Conservation (phyloP, 371 early-diverging fungal species). For the Chytridiales sp. region DNA sequence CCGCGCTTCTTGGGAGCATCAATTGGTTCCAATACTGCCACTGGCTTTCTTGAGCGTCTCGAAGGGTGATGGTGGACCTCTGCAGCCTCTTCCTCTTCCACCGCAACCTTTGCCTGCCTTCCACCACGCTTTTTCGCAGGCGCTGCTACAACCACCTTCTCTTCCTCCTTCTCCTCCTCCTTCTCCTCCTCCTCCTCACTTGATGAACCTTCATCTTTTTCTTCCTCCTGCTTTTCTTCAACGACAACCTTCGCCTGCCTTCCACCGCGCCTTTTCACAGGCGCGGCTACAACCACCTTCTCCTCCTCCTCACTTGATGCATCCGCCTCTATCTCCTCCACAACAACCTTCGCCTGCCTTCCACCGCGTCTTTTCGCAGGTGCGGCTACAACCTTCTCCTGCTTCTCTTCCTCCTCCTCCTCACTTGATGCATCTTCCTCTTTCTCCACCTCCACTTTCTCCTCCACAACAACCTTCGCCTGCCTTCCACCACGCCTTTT, state of each 20-base stretch:
- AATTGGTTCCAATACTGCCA: too few species aligned
- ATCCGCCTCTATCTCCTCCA: slow-evolving; percentile 1
- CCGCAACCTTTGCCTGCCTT: slow-evolving; percentile 2
- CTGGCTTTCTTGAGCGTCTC: too few species aligned
- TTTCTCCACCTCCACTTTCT: neutral
- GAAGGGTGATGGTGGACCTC: neutral
- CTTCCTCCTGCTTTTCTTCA: slow-evolving; percentile 15
- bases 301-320: slow-evolving; percentile 17
- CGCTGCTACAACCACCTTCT: neutral
- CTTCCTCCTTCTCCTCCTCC: slow-evolving; percentile 15
- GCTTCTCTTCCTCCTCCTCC: neutral
- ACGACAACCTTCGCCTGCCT: neutral
- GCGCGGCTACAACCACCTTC: slow-evolving; percentile 8
- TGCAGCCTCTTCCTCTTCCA: neutral
- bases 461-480: slow-evolving; percentile 11
- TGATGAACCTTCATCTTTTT: neutral
- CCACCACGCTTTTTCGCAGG: neutral
- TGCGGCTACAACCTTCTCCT: neutral
- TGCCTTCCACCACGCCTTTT: slow-evolving; percentile 39
- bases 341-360: slow-evolving; percentile 4
- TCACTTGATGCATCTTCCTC: neutral
- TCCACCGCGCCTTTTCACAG: neutral
- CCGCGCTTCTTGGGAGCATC: too few species aligned
- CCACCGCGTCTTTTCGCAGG: neutral
- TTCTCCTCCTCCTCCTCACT: slow-evolving; percentile 12